Evolutionary conservation across 2,329 filamentous ascomycete species (phyloP), one percentile per base, ranked within the genome.

Genomic region (Pseudogymnoascus verrucosus): DNA sequence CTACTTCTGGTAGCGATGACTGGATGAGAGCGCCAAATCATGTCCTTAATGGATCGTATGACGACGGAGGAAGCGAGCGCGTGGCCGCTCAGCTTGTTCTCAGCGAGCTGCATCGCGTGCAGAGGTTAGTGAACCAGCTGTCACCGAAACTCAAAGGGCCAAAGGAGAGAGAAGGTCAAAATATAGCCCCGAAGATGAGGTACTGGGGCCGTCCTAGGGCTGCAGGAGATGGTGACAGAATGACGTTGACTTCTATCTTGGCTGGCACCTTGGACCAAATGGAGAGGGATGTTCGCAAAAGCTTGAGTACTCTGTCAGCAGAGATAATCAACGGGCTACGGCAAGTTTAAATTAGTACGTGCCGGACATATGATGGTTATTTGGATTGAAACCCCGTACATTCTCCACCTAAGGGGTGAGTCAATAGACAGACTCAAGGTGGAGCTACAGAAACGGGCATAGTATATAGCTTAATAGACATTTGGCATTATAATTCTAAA

Each of bases 11-110:
- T 14, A 67, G 66, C 28, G 67, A 68, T 11, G 69, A 74, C 44
- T 57, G 51, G 51, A 34, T 19, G 51, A 21, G n/a, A 10, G 26
- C 11, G 51, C 28, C 28, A 14, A 34, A 10, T 21, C n/a, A 57
- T 57, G 14, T 16, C 10, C 28, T 14, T 5, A 14, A 14, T 2
- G 26, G 4, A 4, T 34, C 16, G 28, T 21, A 34, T 57, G 51
- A 19, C 6, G n/a, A 57, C n/a, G 4, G 14, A 8, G 28, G 28
- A 2, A 60, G 59, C 2, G 65, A 57, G 8, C 68, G 72, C 21
- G 70, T 72, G 67, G 68, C 69, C 1, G 71, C 71, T n/a, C 74
- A 76, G 68, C 66, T 73, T 10, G 70, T 77, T 14, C 70, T 77
- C 16, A 68, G 70, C 47, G 73, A 77, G 63, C 67, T 77, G 40